Conservation (phyloP, 352 stramenopile species). For the Globisporangium abappressorium region DNA sequence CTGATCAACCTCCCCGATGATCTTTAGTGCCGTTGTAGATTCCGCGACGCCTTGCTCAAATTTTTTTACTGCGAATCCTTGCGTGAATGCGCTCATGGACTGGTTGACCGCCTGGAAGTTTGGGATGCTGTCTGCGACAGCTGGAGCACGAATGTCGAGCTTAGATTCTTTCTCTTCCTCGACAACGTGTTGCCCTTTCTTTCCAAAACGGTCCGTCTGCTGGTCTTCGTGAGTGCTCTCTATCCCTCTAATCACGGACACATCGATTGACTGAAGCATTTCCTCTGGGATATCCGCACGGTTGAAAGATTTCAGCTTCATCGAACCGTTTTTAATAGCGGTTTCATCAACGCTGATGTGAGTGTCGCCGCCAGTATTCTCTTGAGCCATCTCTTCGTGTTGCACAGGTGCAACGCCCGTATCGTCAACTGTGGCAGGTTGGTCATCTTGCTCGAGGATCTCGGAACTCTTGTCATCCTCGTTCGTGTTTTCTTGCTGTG, state of each 20-base stretch:
- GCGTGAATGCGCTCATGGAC: conserved; percentile 46
- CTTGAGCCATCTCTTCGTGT: neutral
- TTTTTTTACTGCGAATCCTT: conserved; percentile 24
- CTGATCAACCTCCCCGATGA: conserved; percentile 18
- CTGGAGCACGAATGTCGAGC: conserved; percentile 2
- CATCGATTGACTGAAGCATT: conserved; percentile 47
- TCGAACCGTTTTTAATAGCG: neutral
- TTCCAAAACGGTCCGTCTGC: neutral
- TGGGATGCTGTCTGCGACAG: conserved; percentile 2
- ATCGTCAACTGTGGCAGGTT: neutral
- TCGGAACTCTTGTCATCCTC: neutral
- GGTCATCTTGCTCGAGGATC: neutral
- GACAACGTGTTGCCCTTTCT: neutral
- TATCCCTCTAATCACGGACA: conserved; percentile 5
- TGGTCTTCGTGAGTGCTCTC: neutral
- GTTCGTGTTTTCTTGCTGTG: conserved; percentile 3
- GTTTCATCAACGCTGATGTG: neutral
- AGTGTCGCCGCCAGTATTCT: neutral
- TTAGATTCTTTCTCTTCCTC: conserved; percentile 1
- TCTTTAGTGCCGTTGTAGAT: neutral
- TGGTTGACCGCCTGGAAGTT: conserved; percentile 21
- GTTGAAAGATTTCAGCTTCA: neutral
- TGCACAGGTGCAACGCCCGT: neutral
- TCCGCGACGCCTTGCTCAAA: neutral
- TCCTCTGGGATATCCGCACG: conserved; percentile 35